A percentile compares a stretch with the other conserved stretches of the same genome.
Evolutionary conservation across 1,139 yeast genomes (phyloP).

Genomic region (Blastobotrys arbuscula): DNA sequence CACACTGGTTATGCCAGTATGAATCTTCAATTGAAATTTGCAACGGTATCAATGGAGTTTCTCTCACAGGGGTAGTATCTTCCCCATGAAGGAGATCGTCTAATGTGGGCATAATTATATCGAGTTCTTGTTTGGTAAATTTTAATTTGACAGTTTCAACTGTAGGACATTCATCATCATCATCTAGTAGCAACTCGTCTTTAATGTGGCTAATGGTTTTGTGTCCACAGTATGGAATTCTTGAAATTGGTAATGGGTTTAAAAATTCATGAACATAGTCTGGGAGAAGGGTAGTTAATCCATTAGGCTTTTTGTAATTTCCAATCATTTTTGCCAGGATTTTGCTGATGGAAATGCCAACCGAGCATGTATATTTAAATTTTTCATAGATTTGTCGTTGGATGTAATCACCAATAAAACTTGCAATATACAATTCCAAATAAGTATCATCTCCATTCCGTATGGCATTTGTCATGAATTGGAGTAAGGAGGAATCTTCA

Average conservation of each 20-base stretch:
- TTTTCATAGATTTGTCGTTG: conserved; percentile 23
- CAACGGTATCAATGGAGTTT: conserved; percentile 25
- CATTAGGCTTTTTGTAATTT: conserved; percentile 31
- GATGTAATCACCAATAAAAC: conserved; percentile 25
- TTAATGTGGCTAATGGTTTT: conserved; percentile 15
- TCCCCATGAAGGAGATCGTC: conserved; percentile 31
- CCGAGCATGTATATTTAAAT: conserved; percentile 32
- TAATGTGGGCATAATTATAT: conserved; percentile 18
- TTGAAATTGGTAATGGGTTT: conserved; percentile 18
- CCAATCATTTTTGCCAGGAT: conserved; percentile 34
- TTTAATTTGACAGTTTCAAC: conserved; percentile 13
- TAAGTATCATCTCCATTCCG: not conserved
- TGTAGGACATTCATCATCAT: conserved; percentile 10
- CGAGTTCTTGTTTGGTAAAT: conserved; percentile 7
- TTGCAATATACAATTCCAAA: conserved; percentile 11
- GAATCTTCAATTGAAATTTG: conserved; percentile 36
- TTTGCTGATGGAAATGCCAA: conserved; percentile 32
- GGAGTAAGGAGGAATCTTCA: conserved; percentile 12
- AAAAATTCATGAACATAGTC: conserved; percentile 25
- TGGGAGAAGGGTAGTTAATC: conserved; percentile 30
- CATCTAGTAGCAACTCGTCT: conserved; percentile 4
- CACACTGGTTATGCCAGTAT: conserved; percentile 16
- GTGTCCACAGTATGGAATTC: conserved; percentile 32
- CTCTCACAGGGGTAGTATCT: conserved; percentile 25
- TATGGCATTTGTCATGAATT: conserved; percentile 6